These are phyloP conservation scores for Hyaloscypha hepaticicola DNA, from an alignment of 495 filamentous ascomycete genomes.

Conservation along the genomic window DNA sequence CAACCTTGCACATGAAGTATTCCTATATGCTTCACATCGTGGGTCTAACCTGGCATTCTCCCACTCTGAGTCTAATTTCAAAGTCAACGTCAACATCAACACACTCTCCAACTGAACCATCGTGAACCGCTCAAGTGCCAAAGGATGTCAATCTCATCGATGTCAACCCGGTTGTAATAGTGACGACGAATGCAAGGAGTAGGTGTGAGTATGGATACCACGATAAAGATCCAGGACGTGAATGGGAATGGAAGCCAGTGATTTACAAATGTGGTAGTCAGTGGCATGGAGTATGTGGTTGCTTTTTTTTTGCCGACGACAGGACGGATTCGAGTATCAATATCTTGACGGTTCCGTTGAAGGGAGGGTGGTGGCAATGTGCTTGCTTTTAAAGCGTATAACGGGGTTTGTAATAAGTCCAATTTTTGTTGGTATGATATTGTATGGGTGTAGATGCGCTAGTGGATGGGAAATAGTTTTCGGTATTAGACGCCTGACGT, in stretches of 20 bases:
- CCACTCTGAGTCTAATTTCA: conserved; percentile 48
- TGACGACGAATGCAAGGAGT: conserved; percentile 44
- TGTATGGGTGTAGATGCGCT: no score
- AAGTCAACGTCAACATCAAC: conserved; percentile 43
- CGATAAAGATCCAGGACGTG: conserved; percentile 51
- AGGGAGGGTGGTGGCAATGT: conserved; percentile 38
- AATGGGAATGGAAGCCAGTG: conserved; percentile 53
- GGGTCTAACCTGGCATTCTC: conserved; percentile 38
- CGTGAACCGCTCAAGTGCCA: conserved; percentile 44
- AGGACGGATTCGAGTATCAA: conserved; percentile 37
- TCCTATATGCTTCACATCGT: conserved; percentile 52
- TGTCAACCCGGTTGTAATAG: conserved; percentile 41
- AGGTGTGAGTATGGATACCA: conserved; percentile 46
- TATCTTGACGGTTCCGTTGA: conserved; percentile 41
- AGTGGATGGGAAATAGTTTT: no score
- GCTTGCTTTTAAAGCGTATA: conserved; percentile 47
- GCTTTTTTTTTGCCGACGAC: conserved; percentile 50
- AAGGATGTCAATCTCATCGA: conserved; percentile 54
- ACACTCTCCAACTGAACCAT: conserved; percentile 32
- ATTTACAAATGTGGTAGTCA: conserved; percentile 56
- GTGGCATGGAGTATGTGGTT: conserved; percentile 48
- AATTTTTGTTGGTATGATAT: no score
- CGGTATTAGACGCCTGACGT: no score
- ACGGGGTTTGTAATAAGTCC: conserved; percentile 42
- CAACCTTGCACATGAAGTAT: conserved; percentile 41